Conservation (phyloP, 805 yeast genomes). For the Ogataea paraovalis region DNA sequence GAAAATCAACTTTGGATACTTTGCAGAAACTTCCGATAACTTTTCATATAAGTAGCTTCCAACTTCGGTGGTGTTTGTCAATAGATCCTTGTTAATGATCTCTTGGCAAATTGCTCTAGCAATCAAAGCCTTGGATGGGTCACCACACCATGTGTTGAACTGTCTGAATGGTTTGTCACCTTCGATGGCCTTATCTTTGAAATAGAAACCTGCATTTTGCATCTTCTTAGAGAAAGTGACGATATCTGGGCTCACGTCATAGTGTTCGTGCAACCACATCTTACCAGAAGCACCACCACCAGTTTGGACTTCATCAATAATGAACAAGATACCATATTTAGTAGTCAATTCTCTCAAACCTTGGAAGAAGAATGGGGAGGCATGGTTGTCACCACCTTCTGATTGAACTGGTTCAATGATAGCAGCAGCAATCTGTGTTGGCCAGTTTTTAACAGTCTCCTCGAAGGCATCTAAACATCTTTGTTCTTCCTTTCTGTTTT, state of each 20-base stretch:
- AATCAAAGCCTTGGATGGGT: conserved; percentile 63
- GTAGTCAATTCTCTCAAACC: conserved; percentile 56
- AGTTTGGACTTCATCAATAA: conserved; percentile 71
- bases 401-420: conserved; percentile 63
- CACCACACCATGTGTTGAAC: conserved; percentile 79
- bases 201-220: conserved; percentile 71
- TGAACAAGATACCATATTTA: conserved; percentile 54
- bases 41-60: conserved; percentile 51
- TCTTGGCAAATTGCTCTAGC: conserved; percentile 60
- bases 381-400: conserved; percentile 77
- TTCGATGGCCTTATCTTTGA: conserved; percentile 52
- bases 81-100: conserved; percentile 44
- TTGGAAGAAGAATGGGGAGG: conserved; percentile 57
- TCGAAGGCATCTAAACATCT: conserved; percentile 45
- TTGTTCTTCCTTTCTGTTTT: conserved; percentile 45
- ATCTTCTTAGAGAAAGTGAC: conserved; percentile 70
- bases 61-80: conserved; percentile 43
- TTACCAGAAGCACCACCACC: conserved; percentile 74
- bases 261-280: conserved; percentile 72
- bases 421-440: conserved; percentile 46
- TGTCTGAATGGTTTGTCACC: conserved; percentile 64
- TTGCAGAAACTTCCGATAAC: conserved; percentile 36
- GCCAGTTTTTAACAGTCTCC: conserved; percentile 34
- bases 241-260: conserved; percentile 59
- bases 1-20: conserved; percentile 38